Evolutionary conservation across 2,329 filamentous ascomycete genomes (phyloP).

Genomic region (Xylaria multiplex): DNA sequence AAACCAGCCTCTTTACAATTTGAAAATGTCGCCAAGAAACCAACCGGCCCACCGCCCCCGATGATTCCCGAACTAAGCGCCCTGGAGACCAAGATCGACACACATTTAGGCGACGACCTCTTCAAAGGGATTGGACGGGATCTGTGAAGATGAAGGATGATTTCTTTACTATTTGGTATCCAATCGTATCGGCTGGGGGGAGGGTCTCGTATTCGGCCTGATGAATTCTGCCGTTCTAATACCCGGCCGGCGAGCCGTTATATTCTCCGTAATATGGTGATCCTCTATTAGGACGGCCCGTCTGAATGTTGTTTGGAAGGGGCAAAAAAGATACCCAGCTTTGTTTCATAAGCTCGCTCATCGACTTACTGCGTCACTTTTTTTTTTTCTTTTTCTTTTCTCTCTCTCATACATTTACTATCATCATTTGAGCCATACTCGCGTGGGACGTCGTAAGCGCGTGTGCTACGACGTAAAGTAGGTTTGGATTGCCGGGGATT

Average conservation of each 20-base stretch:
- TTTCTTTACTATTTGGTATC: slow-evolving; percentile 13
- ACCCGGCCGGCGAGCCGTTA: slow-evolving; percentile 39
- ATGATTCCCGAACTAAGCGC: slow-evolving; percentile 69
- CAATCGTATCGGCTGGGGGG: slow-evolving; percentile 3
- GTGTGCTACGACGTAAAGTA: slow-evolving; percentile 23
- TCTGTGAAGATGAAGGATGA: slow-evolving; percentile 23
- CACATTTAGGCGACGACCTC: slow-evolving; percentile 61
- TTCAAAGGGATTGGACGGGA: slow-evolving; percentile 63
- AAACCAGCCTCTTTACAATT: slow-evolving; percentile 58
- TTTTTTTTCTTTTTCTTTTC: slow-evolving; percentile 34
- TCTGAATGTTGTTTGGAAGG: slow-evolving; percentile 36
- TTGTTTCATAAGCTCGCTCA: slow-evolving; percentile 47
- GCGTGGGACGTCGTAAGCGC: slow-evolving; percentile 12
- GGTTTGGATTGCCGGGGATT: slow-evolving; percentile 25
- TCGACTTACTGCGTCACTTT: slow-evolving; percentile 46
- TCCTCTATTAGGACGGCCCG: slow-evolving; percentile 37
- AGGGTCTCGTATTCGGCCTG: slow-evolving; percentile 3
- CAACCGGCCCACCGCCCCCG: slow-evolving; percentile 64
- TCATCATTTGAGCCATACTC: slow-evolving; percentile 30
- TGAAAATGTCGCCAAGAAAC: slow-evolving; percentile 53
- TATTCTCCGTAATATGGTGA: slow-evolving; percentile 39
- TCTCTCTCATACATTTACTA: slow-evolving; percentile 17
- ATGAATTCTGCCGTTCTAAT: slow-evolving; percentile 35
- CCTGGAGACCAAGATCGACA: slow-evolving; percentile 61
- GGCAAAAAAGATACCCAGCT: slow-evolving; percentile 51